Evolutionary conservation across 2,329 filamentous ascomycete genomes (phyloP).

Genomic region (Canariomyces notabilis): DNA sequence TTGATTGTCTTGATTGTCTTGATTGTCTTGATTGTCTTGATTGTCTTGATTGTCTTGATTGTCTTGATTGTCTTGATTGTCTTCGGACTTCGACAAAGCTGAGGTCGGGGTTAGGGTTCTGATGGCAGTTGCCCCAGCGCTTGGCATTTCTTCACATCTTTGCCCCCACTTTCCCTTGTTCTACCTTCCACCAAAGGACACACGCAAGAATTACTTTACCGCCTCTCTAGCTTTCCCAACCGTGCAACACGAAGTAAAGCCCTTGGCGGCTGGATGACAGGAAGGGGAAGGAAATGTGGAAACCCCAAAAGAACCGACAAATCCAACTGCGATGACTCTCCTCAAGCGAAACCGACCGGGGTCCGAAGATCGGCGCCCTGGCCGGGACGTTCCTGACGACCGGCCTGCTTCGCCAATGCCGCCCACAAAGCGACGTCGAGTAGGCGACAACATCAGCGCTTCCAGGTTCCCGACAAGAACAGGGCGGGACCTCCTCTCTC

Average conservation of each 20-base stretch:
- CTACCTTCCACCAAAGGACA: no score
- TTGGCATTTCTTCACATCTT: no score
- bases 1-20: no score
- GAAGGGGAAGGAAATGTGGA: background rate
- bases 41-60: no score
- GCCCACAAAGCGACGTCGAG: background rate
- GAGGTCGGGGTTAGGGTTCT: no score
- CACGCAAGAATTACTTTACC: no score
- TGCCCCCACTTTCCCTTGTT: no score
- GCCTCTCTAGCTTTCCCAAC: background rate
- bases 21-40: no score
- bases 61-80: no score
- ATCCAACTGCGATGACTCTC: background rate
- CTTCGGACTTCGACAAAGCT: no score
- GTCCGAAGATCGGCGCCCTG: background rate
- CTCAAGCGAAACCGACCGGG: background rate
- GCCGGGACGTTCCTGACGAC: background rate
- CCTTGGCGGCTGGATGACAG: background rate
- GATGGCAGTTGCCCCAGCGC: no score
- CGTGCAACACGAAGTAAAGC: no score
- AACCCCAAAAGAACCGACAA: background rate
- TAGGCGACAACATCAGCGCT: background rate
- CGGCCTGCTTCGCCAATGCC: background rate
- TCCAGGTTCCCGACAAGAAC: background rate
- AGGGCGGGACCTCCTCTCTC: conserved; percentile 57